Conservation (phyloP, 768 basidiomycete genomes). For the Hebeloma cylindrosporum region DNA sequence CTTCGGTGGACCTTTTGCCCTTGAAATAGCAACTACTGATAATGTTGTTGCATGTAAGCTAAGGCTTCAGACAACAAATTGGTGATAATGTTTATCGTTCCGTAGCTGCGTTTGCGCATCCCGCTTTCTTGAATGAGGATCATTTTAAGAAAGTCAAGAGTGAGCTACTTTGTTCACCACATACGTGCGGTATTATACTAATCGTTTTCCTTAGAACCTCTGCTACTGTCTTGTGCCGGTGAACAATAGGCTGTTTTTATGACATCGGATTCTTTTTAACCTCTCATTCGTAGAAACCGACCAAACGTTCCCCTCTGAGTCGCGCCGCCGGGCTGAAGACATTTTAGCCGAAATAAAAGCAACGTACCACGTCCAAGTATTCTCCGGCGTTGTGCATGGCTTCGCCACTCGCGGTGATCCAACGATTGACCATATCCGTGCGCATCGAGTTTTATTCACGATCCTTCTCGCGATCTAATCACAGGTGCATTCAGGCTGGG, state of each 20-base stretch:
- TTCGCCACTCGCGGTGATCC: constrained; percentile 50
- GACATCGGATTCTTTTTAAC: not conserved
- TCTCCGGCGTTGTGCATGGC: constrained; percentile 50
- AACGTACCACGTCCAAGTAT: constrained; percentile 57
- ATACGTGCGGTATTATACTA: not conserved
- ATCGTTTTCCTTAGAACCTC: constrained; percentile 43
- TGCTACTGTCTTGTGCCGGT: constrained; percentile 58
- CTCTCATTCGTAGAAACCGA: constrained; percentile 45
- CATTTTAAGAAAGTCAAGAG: constrained; percentile 49
- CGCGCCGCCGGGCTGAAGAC: constrained; percentile 56
- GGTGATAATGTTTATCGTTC: not conserved
- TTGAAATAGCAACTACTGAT: constrained; percentile 46
- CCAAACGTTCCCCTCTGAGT: constrained; percentile 48
- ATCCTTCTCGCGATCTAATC: too few species aligned
- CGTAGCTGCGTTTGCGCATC: constrained; percentile 57
- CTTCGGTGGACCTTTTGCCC: constrained; percentile 54
- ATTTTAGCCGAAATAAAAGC: constrained; percentile 51
- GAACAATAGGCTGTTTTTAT: constrained; percentile 13
- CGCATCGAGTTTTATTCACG: too few species aligned
- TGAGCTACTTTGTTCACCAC: constrained; percentile 25
- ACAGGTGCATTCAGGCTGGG: constrained; percentile 54
- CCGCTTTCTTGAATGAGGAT: constrained; percentile 46
- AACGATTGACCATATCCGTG: constrained; percentile 39
- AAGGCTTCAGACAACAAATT: not conserved
- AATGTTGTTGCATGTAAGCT: constrained; percentile 48